phyloP scores from a whole-genome alignment of 371 early-diverging fungal species.

The Enterospora canceri region DNA sequence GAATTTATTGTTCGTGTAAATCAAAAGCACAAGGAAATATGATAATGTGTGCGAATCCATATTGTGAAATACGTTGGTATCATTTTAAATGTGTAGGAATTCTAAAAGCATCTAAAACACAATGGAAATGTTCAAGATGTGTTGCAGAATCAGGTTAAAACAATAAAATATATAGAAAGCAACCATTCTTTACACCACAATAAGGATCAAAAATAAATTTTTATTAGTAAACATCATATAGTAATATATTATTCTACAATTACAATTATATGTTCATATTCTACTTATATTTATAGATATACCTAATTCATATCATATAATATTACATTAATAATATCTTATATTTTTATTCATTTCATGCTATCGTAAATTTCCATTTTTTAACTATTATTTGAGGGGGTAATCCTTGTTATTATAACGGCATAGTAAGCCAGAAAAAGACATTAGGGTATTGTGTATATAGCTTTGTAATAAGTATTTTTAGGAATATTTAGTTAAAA shows the following conservation, averaged over 20 bases:
- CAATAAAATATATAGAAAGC: not conserved
- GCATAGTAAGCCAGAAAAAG: no score
- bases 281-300: not conserved
- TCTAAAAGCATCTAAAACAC: constrained; percentile 67
- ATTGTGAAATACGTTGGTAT: constrained; percentile 79
- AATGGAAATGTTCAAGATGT: constrained; percentile 76
- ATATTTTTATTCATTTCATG: no score
- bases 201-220: not conserved
- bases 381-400: no score
- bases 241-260: not conserved
- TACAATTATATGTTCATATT: not conserved
- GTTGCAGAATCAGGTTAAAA: not conserved
- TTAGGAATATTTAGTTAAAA: no score
- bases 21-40: constrained; percentile 50
- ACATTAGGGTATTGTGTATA: no score
- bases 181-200: not conserved
- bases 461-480: no score
- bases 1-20: constrained; percentile 53
- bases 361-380: no score
- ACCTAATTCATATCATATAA: not conserved
- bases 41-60: constrained; percentile 53
- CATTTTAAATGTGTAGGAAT: constrained; percentile 78
- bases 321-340: not conserved
- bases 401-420: no score
- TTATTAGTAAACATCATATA: not conserved